These are phyloP conservation scores for Pestalotiopsis fici DNA, from an alignment of 2,329 filamentous ascomycete genomes.

Conservation along the genomic window DNA sequence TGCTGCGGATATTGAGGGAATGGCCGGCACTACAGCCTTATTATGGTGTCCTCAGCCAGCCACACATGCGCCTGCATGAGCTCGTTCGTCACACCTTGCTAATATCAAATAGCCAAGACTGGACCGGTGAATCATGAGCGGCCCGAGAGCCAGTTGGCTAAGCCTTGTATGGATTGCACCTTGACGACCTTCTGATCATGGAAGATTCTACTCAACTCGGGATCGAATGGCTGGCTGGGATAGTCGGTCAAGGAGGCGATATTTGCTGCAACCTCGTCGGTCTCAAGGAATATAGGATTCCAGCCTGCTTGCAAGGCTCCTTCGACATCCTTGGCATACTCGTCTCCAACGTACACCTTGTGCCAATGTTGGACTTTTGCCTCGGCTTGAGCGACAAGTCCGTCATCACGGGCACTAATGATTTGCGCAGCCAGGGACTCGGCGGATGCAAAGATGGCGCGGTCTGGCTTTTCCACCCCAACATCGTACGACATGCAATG, in stretches of 20 bases:
- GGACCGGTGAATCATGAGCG: background rate
- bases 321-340: slow-evolving; percentile 49
- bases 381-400: slow-evolving; percentile 10
- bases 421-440: slow-evolving; percentile 39
- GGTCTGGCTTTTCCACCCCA: slow-evolving; percentile 60
- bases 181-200: background rate
- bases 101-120: background rate
- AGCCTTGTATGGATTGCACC: background rate
- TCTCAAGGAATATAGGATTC: slow-evolving; percentile 42
- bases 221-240: background rate
- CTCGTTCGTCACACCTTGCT: no score
- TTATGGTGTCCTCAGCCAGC: no score
- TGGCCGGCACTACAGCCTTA: no score
- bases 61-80: no score
- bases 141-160: background rate
- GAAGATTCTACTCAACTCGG: background rate
- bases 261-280: background rate
- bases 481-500: slow-evolving; percentile 65
- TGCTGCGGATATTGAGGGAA: no score
- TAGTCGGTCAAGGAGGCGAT: background rate
- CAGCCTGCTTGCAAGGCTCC: slow-evolving; percentile 49
- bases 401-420: slow-evolving; percentile 20
- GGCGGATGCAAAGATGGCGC: slow-evolving; percentile 56
- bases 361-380: slow-evolving; percentile 29
- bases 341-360: slow-evolving; percentile 57